These are phyloP conservation scores for Leucosporidium yakuticum DNA, from an alignment of 768 basidiomycete genomes.

Conservation along the genomic window DNA sequence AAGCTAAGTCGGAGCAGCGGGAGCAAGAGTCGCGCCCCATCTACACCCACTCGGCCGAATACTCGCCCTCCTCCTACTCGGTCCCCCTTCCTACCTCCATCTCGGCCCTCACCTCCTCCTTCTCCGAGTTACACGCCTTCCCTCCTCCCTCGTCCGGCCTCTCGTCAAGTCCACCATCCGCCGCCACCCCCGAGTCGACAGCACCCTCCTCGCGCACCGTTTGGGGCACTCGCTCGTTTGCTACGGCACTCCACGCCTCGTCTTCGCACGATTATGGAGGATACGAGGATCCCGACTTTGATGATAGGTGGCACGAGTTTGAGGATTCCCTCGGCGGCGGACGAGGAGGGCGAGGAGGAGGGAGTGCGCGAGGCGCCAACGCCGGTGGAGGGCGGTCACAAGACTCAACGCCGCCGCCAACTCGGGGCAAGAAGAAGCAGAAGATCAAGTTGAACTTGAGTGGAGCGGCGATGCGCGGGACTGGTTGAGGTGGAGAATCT, in stretches of 20 bases:
- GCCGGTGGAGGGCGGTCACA: constrained; percentile 11
- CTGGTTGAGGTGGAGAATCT: not conserved
- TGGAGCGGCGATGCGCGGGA: constrained; percentile 8
- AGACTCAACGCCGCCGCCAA: too few relatives aligned
- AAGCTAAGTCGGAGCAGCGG: constrained; percentile 65
- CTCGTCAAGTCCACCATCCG: constrained; percentile 19
- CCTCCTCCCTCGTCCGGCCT: constrained; percentile 31
- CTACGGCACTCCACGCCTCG: constrained; percentile 58
- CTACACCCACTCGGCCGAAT: constrained; percentile 23
- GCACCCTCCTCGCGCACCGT: constrained; percentile 42
- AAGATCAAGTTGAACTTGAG: constrained; percentile 28
- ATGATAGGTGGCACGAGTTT: constrained; percentile 27
- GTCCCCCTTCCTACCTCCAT: not conserved
- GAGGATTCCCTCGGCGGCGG: constrained; percentile 24
- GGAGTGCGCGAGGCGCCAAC: not conserved
- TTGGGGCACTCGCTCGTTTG: constrained; percentile 77
- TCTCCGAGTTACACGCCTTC: constrained; percentile 43
- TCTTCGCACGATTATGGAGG: not conserved
- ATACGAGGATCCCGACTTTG: constrained; percentile 17
- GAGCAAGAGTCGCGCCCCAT: constrained; percentile 54
- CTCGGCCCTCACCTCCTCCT: not conserved
- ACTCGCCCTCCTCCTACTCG: constrained; percentile 1
- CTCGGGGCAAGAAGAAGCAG: constrained; percentile 24
- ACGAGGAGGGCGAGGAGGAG: constrained; percentile 1
- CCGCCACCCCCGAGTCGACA: constrained; percentile 1